Conservation (phyloP, 495 filamentous ascomycete genomes). For the Penicillium bialowiezense region DNA sequence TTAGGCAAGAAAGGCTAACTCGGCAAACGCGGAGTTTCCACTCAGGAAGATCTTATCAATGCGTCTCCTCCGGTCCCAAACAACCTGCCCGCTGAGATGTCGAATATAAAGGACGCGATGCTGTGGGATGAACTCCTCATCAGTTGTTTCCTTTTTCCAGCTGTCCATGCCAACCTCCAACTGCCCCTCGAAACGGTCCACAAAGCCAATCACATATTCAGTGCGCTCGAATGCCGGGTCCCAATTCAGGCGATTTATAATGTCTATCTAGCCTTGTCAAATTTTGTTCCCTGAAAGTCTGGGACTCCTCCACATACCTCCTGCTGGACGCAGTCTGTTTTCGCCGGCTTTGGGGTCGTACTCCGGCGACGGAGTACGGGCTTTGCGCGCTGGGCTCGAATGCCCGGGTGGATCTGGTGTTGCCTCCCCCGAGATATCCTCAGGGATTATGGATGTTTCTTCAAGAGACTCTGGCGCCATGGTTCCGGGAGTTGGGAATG, state of each 20-base stretch:
- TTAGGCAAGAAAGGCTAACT: conserved; percentile 33
- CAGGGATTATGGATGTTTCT: not conserved
- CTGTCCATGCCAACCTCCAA: conserved; percentile 59
- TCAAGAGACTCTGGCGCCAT: not conserved
- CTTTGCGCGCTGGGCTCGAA: too few species aligned
- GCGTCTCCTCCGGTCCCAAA: conserved; percentile 58
- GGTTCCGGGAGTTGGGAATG: not conserved
- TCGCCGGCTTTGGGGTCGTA: conserved; percentile 6
- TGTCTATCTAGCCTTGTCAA: conserved; percentile 53
- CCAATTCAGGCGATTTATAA: conserved; percentile 73
- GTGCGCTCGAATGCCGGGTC: conserved; percentile 56
- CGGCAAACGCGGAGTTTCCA: conserved; percentile 43
- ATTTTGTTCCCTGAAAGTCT: not conserved
- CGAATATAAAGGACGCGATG: conserved; percentile 75
- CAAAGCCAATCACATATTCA: conserved; percentile 73
- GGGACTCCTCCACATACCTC: not conserved
- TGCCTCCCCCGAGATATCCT: not conserved
- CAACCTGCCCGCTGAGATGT: conserved; percentile 43
- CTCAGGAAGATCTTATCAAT: conserved; percentile 59
- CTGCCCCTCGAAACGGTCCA: conserved; percentile 67
- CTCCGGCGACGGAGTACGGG: not conserved
- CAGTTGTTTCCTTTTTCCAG: conserved; percentile 75
- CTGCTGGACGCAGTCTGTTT: conserved; percentile 12
- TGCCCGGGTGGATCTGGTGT: too few species aligned
- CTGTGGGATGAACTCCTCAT: conserved; percentile 83